Conservation (phyloP, 371 early-diverging fungal species). For the Mortierella sp. region DNA sequence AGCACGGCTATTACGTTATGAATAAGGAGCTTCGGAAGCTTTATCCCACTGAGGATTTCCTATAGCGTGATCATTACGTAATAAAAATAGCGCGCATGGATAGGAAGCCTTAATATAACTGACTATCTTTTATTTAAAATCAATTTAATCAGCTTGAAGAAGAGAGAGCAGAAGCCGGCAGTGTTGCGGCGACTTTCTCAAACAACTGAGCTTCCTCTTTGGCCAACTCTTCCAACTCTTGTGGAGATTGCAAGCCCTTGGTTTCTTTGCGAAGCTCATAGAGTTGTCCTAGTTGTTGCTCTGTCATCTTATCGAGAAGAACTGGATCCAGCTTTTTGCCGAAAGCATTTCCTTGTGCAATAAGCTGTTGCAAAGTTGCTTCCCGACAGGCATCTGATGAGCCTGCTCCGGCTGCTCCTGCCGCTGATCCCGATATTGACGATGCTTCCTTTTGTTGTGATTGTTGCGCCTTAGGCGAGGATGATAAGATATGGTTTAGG, state of each 20-base stretch:
- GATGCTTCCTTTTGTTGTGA: slow-evolving; percentile 17
- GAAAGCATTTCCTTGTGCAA: slow-evolving; percentile 42
- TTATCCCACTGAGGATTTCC: slow-evolving; percentile 51
- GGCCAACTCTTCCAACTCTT: slow-evolving; percentile 48
- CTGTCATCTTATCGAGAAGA: slow-evolving; percentile 71
- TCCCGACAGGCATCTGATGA: slow-evolving; percentile 13
- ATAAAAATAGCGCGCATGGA: not conserved
- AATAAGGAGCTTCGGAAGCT: slow-evolving; percentile 51
- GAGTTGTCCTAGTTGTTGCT: slow-evolving; percentile 77
- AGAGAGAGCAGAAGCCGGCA: slow-evolving; percentile 24
- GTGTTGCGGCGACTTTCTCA: slow-evolving; percentile 34
- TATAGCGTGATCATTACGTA: too few species aligned
- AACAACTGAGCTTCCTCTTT: slow-evolving; percentile 43
- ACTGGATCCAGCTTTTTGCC: slow-evolving; percentile 67
- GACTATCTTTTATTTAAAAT: not conserved
- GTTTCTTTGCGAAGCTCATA: slow-evolving; percentile 73
- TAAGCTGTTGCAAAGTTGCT: slow-evolving; percentile 29
- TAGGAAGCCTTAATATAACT: not conserved
- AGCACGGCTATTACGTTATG: slow-evolving; percentile 47
- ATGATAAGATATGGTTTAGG: slow-evolving; percentile 46
- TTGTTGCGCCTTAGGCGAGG: slow-evolving; percentile 6
- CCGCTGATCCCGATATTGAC: slow-evolving; percentile 12
- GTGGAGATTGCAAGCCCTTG: slow-evolving; percentile 58
- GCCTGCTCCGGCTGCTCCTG: not conserved
- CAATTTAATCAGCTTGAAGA: slow-evolving; percentile 13